Evolutionary conservation across 2,329 filamentous ascomycete species (phyloP).

Genomic region (Paraphoma sp.): DNA sequence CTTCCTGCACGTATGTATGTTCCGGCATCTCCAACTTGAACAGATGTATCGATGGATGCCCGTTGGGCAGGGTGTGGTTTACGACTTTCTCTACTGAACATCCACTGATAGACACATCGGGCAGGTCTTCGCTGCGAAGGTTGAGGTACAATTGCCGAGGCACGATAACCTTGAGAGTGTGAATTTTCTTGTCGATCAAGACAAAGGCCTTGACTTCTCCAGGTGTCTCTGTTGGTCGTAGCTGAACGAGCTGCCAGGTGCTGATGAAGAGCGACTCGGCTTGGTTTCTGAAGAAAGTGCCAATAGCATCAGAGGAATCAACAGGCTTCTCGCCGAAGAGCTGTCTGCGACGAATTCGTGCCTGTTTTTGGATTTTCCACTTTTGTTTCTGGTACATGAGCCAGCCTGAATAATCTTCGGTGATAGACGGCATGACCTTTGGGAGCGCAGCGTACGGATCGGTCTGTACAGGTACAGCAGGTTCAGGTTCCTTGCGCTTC

Average conservation of each 20-base stretch:
- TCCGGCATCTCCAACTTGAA: constrained; percentile 94
- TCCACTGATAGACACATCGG: constrained; percentile 83
- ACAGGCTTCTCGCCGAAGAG: constrained; percentile 86
- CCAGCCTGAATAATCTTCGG: constrained; percentile 86
- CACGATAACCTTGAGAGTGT: constrained; percentile 86
- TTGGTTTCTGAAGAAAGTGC: constrained; percentile 85
- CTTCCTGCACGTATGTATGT: constrained; percentile 83
- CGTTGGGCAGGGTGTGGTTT: constrained; percentile 91
- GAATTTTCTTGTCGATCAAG: constrained; percentile 90
- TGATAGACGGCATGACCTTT: constrained; percentile 81
- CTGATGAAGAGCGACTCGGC: constrained; percentile 88
- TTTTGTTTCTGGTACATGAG: constrained; percentile 96
- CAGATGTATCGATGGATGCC: constrained; percentile 89
- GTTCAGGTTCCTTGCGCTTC: constrained; percentile 57
- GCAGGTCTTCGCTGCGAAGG: constrained; percentile 83
- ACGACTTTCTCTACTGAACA: constrained; percentile 93
- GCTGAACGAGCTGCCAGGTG: constrained; percentile 93
- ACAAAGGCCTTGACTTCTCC: constrained; percentile 90
- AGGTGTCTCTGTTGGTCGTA: constrained; percentile 80
- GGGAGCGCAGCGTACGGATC: constrained; percentile 87
- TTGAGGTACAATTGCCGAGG: constrained; percentile 91
- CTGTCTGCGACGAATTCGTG: constrained; percentile 82
- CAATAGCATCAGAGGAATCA: constrained; percentile 66
- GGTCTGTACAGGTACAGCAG: constrained; percentile 60
- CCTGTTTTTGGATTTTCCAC: constrained; percentile 97